Evolutionary conservation across 2,329 filamentous ascomycete species (phyloP).

Genomic region (Calonectria hongkongensis): DNA sequence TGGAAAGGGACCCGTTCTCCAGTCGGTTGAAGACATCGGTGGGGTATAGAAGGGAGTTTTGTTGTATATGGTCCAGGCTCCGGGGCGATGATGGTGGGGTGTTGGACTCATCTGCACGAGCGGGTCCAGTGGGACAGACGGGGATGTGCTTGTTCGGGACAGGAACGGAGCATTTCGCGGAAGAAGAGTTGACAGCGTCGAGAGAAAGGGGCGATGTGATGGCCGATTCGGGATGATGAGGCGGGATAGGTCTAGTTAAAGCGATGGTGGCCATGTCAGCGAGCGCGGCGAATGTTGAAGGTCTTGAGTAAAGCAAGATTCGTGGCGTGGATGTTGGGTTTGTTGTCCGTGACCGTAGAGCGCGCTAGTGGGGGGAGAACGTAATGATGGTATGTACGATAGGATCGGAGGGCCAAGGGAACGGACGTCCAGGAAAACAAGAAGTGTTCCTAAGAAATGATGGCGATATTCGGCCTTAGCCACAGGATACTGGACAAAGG

Average conservation of each 20-base stretch:
- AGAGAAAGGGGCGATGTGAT: constrained; percentile 66
- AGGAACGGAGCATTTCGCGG: constrained; percentile 61
- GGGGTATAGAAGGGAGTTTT: constrained; percentile 84
- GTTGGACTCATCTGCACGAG: constrained; percentile 70
- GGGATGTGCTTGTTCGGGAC: constrained; percentile 94
- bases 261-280: constrained; percentile 73
- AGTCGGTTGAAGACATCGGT: constrained; percentile 76
- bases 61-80: constrained; percentile 71
- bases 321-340: constrained; percentile 14
- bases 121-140: constrained; percentile 88
- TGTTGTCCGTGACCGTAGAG: constrained; percentile 10
- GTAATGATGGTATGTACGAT: constrained; percentile 31
- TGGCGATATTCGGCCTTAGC: constrained; percentile 43
- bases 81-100: constrained; percentile 81
- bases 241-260: constrained; percentile 68
- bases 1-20: constrained; percentile 71
- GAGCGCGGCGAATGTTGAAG: constrained; percentile 34
- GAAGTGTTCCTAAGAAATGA: constrained; percentile 37
- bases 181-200: constrained; percentile 53
- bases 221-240: constrained; percentile 66
- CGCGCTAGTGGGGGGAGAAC: constrained; percentile 12
- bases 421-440: constrained; percentile 40
- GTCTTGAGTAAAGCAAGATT: not conserved
- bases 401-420: constrained; percentile 28
- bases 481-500: constrained; percentile 44